Evolutionary conservation across 768 basidiomycete species (phyloP), one percentile per base, ranked within the genome.

Genomic region (Dentipellis sp.): DNA sequence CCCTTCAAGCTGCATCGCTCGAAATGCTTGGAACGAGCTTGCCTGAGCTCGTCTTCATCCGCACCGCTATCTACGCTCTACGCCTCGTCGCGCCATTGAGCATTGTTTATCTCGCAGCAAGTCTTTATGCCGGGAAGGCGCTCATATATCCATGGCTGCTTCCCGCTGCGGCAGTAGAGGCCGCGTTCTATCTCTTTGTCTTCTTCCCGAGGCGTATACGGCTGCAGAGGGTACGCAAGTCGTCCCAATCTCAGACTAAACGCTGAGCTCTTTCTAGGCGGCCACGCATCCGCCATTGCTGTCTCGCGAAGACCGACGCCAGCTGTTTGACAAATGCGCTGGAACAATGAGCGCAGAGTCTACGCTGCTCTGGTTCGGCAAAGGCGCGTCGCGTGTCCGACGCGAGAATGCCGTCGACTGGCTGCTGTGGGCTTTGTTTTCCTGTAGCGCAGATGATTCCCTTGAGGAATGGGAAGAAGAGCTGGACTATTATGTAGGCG

Each of bases 351-450:
- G 54, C 1, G 36, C 58, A 4, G 65, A 71, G 29, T 69, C 72
- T 40, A 70, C 74, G 0, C 71, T 71, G 2, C 79, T 78, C 23
- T 87, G 84, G 82, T 85, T 86, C 65, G 65, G 74, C 7, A 69
- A 68, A 4, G 50, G 67, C 1, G 48, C 62, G 7, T 21, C 48
- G 45, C 60, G 49, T 9, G 63, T 79, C 52, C 72, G 69, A 51
- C 74, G 74, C 17, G 72, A 77, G 16, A 83, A 86, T 57, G 66
- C 78, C 40, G 49, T 71, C 5, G 80, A 83, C 48, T 86, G 83
- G 84, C 64, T 86, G n/a, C 70, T 81, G 6, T 86, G 83, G 83
- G 78, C 81, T 0, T 58, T 86, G 21, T 86, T 84, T 63, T 76
- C 76, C 1, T 66, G 71, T 3, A 67, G 74, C 5, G 63, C 67